Evolutionary conservation across 768 basidiomycete species (phyloP).

Genomic region (Leccinum incarnatum): DNA sequence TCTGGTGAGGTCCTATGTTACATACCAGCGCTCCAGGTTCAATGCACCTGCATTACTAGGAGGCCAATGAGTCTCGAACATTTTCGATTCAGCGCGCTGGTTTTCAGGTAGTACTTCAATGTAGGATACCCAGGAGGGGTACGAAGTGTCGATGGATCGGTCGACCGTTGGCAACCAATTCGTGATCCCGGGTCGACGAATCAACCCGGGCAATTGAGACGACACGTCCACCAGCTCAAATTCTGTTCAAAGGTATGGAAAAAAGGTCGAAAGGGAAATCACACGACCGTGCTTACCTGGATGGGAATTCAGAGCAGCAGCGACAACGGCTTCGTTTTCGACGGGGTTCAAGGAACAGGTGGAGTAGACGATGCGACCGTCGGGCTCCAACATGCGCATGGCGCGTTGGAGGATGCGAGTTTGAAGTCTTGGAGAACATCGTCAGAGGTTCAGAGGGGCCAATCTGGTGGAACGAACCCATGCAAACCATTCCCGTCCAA

Average conservation of each 20-base stretch:
- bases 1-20: neutral
- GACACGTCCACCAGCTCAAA: conserved; percentile 83
- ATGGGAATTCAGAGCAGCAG: conserved; percentile 71
- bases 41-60: conserved; percentile 58
- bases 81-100: conserved; percentile 52
- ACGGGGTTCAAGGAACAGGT: conserved; percentile 97
- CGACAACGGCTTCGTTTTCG: conserved; percentile 96
- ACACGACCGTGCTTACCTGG: conserved; percentile 44
- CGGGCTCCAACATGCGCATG: conserved; percentile 77
- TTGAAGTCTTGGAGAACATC: conserved; percentile 63
- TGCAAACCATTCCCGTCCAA: conserved; percentile 92
- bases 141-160: conserved; percentile 46
- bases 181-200: conserved; percentile 71
- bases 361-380: conserved; percentile 95
- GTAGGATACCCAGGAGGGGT: conserved; percentile 62
- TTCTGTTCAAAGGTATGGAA: conserved; percentile 36
- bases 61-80: conserved; percentile 79
- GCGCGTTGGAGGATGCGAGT: conserved; percentile 89
- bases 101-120: conserved; percentile 47
- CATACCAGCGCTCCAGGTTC: conserved; percentile 72
- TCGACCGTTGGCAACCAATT: conserved; percentile 76
- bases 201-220: conserved; percentile 63
- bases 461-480: conserved; percentile 45
- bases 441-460: conserved; percentile 2
- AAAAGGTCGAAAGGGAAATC: neutral